Conservation (phyloP, 2,329 filamentous ascomycete genomes). For the Botrytis fragariae region DNA sequence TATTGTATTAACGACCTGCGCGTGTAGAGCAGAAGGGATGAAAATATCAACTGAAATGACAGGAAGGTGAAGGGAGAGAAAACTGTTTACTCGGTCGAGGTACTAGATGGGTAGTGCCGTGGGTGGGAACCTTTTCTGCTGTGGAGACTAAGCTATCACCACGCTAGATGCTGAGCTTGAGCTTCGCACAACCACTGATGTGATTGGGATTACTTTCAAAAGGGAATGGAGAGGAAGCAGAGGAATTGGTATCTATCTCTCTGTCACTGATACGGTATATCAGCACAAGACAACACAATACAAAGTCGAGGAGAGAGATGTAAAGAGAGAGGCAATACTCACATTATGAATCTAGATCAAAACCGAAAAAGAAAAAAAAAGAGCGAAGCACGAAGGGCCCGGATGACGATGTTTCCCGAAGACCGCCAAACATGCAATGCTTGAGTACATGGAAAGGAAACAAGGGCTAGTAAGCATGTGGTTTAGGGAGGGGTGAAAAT, state of each 20-base stretch:
- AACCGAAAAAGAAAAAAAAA: background rate
- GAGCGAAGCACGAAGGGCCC: background rate
- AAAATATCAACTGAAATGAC: background rate
- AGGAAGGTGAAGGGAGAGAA: background rate
- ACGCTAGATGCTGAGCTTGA: background rate
- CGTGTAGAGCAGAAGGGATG: background rate
- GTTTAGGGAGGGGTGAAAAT: background rate
- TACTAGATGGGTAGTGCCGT: background rate
- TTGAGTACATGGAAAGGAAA: background rate
- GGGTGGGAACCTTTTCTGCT: background rate
- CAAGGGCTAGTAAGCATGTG: background rate
- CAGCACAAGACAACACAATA: background rate
- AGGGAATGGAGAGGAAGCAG: background rate
- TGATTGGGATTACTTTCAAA: too few relatives aligned
- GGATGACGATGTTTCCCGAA: slow-evolving; percentile 6
- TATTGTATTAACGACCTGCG: slow-evolving; percentile 2
- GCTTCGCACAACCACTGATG: background rate
- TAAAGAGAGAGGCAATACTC: background rate
- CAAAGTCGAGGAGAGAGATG: background rate
- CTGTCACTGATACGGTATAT: too few relatives aligned
- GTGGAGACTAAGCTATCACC: background rate
- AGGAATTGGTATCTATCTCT: background rate
- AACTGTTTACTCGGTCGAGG: background rate
- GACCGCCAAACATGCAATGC: background rate
- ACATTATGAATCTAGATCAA: background rate